phyloP scores from a whole-genome alignment of 306 rosid genomes.

The Castanopsis chinensis region DNA sequence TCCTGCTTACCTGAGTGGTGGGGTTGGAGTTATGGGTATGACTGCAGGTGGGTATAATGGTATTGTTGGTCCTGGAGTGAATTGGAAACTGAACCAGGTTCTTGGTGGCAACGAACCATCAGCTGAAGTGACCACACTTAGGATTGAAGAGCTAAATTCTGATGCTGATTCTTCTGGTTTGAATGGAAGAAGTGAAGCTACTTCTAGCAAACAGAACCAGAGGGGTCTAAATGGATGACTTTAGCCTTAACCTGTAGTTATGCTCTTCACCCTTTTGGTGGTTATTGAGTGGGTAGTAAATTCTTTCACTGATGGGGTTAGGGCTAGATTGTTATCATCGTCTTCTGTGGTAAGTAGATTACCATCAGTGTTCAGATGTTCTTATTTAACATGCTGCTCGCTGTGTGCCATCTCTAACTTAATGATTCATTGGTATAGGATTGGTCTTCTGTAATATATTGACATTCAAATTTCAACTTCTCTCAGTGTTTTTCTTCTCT shows the following conservation, averaged over 20 bases:
- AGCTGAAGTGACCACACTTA: conserved; percentile 23
- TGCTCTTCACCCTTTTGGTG: conserved; percentile 9
- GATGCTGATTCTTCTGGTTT: conserved; percentile 34
- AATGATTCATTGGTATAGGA: conserved; percentile 37
- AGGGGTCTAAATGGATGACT: conserved; percentile 20
- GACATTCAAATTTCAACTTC: neutral
- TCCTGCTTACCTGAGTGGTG: conserved; percentile 39
- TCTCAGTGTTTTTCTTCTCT: neutral
- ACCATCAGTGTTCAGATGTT: neutral
- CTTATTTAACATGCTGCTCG: conserved; percentile 9
- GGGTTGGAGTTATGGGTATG: conserved; percentile 27
- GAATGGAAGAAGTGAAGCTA: conserved; percentile 35
- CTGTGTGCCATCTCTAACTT: conserved; percentile 13
- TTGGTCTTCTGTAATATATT: conserved; percentile 49
- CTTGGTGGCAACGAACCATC: conserved; percentile 31
- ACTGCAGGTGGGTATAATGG: conserved; percentile 36
- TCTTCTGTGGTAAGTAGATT: neutral
- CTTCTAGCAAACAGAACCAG: conserved; percentile 25
- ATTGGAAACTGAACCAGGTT: conserved; percentile 34
- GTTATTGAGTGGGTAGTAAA: conserved; percentile 36
- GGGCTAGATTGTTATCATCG: conserved; percentile 9
- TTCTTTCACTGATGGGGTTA: conserved; percentile 41
- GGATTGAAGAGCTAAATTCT: conserved; percentile 30
- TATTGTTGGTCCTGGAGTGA: conserved; percentile 29
- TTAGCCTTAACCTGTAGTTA: conserved; percentile 30